phyloP scores from a whole-genome alignment of 345 rosid species.

The Melaleuca alternifolia region DNA sequence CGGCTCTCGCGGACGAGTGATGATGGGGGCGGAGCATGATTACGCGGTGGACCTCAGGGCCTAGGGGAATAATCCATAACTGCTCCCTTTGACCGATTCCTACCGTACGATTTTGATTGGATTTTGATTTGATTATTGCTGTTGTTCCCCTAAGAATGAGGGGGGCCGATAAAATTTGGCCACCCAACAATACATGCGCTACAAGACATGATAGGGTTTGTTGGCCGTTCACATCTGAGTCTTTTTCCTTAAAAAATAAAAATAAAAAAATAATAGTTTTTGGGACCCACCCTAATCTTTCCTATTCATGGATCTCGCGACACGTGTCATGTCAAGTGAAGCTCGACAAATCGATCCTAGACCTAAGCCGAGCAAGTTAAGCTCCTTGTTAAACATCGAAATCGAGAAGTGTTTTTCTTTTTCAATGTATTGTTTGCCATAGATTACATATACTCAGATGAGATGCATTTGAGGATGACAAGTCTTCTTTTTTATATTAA shows the following conservation, averaged over 20 bases:
- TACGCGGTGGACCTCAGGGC: background rate
- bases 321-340: background rate
- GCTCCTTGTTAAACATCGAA: no score
- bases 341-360: background rate
- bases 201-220: background rate
- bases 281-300: background rate
- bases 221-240: background rate
- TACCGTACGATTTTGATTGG: no score
- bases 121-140: background rate
- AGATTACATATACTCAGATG: no score
- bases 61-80: background rate
- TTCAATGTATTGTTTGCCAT: no score
- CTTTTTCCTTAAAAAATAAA: background rate
- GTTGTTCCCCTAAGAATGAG: background rate
- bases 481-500: no score
- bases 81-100: background rate
- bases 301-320: background rate
- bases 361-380: no score
- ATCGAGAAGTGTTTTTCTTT: no score
- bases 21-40: background rate
- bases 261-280: background rate
- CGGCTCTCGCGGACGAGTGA: background rate
- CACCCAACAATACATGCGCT: background rate
- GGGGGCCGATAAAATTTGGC: background rate
- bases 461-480: background rate